These are phyloP conservation scores for Neopestalotiopsis sp. DNA, from an alignment of 2,329 filamentous ascomycete species.

Conservation along the genomic window DNA sequence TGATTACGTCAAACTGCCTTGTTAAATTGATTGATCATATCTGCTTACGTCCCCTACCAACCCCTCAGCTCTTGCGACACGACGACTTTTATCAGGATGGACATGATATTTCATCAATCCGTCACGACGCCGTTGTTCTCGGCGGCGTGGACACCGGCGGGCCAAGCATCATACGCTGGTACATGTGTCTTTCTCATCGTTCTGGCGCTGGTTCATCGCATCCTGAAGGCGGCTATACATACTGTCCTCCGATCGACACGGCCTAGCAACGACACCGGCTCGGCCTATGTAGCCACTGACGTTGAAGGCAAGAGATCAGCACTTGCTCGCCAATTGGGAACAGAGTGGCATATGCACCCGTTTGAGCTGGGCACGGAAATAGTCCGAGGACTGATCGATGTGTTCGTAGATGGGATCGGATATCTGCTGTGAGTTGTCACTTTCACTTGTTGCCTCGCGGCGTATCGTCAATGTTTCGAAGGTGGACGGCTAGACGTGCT, in stretches of 20 bases:
- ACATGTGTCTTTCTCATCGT: constrained; percentile 71
- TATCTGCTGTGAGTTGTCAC: constrained; percentile 66
- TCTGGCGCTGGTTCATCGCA: constrained; percentile 59
- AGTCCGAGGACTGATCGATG: constrained; percentile 60
- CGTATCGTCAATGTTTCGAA: neutral
- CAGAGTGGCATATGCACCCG: neutral
- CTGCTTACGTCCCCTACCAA: neutral
- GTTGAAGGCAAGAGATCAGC: neutral
- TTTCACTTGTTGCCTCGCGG: constrained; percentile 2
- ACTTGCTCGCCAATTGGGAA: neutral
- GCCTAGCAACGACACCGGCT: neutral
- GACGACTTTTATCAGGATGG: constrained; percentile 38
- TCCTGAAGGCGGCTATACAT: constrained; percentile 58
- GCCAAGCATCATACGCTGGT: constrained; percentile 62
- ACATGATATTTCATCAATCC: constrained; percentile 57
- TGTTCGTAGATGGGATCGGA: constrained; percentile 59
- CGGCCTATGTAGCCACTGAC: neutral
- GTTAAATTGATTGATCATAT: neutral
- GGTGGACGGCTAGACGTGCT: constrained; percentile 16
- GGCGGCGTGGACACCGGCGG: constrained; percentile 59
- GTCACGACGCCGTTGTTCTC: constrained; percentile 64
- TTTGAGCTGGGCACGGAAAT: constrained; percentile 62
- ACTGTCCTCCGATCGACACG: neutral
- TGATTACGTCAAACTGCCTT: neutral
- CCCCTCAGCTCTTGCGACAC: neutral